Base-by-base conservation (phyloP, 1,284 basidiomycete genomes). In the Irpex sp. region DNA sequence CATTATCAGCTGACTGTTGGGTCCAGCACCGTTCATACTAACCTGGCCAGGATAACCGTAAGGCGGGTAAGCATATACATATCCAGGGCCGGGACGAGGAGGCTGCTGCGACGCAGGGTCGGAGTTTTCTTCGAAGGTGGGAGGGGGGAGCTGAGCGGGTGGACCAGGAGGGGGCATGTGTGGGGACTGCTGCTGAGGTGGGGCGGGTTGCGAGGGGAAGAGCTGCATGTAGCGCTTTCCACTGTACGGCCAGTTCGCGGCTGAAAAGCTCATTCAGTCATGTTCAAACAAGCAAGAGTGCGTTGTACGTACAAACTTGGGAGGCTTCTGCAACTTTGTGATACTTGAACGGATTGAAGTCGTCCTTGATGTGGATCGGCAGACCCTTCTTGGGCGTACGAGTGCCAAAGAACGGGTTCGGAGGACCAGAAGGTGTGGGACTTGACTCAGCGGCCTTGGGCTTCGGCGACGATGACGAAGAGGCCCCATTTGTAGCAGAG, bases 281-380 rank as follows among this genome's bases (percentile, higher is more conserved):
- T 13, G 35, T 43, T 31, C 59, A 43, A 36, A n/a, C 4, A 47
- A 39, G 43, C 60, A n/a, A 51, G 62, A 56, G 47, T 17, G 51
- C 63, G 3, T 6, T 55, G 5, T 60, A 83, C 92, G 69, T 72
- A 94, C 93, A 77, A 67, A 94, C 83, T 68, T 85, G 81, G 26
- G 83, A 77, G 9, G 94, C 86, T 63, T 93, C 90, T 5, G 82
- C 83, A 61, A 94, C 87, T 75, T 94, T 94, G 73, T 84, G 85
- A 70, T 88, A 85, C 77, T 95, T 94, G 82, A 94, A 96, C 31
- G 95, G 93, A 76, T 95, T 97, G 75, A 97, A 98, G 71, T 97
- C 95, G 69, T 96, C 93, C 76, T 95, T 92, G 70, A 95, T 83
- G 72, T 94, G 90, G 51, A 94, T 86, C 19, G 84, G 79, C 5